Evolutionary conservation across 2,329 filamentous ascomycete species (phyloP), one percentile per base, ranked within the genome.

Genomic region (Aphanocladium album): DNA sequence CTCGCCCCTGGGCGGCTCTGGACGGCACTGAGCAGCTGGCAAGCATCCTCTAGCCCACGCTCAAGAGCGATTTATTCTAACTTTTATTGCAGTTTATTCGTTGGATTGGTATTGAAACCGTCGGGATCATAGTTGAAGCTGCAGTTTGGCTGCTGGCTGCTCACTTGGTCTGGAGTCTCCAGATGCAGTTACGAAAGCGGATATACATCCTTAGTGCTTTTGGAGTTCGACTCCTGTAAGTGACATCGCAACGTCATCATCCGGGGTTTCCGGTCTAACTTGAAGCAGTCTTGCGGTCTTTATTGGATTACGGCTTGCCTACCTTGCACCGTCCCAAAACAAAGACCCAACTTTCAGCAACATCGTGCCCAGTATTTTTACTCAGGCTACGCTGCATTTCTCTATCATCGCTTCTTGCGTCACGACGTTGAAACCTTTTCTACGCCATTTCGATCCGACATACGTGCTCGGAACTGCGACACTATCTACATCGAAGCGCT

Each of bases 381-480:
- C 59, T 5, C 50, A 55, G 9, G 52, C 33, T 9, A 52, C 45
- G 23, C 45, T 55, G n/a, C 59, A 61, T 35, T 61, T 61, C 27
- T 61, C 59, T 21, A 57, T 61, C 35, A 51, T 61, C 14, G 59
- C 59, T 5, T 61, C 50, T 5, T 61, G 59, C 45, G 59, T 61
- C 35, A 61, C 59, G 5, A 55, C 59, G 7, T 52, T 61, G 6
- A 61, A 61, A 19, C 59, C 59, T 12, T 61, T 61, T 16, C 52
- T 65, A 17, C 62, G 63, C 51, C 59, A 62, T 51, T 64, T 65
- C 56, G 51, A 58, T 25, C 57, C 56, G 11, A 60, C 63, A 23
- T 41, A 60, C 2, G 57, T 57, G 25, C 21, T 62, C 5, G 63
- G 63, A 30, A 64, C 61, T 37, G 52, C 51, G 61, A 58, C 39